These are phyloP conservation scores for Pseudonitzschia multiseries DNA, from an alignment of 108 stramenopile genomes.

Conservation along the genomic window DNA sequence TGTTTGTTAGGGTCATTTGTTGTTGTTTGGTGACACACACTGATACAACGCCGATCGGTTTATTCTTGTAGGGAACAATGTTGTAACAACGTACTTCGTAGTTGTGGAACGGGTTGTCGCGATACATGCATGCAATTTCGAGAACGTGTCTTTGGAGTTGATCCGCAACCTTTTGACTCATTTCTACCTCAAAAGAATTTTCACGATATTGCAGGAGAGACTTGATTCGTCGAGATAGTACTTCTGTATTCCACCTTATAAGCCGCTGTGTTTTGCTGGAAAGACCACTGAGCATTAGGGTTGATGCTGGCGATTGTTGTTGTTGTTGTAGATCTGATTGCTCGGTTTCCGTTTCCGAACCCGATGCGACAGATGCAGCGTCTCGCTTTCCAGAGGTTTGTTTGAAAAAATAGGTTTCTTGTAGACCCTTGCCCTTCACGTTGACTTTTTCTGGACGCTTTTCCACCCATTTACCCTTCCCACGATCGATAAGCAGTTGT, in stretches of 20 bases:
- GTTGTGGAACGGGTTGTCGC: constrained; percentile 47
- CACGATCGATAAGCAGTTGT: constrained; percentile 38
- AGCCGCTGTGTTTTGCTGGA: constrained; percentile 14
- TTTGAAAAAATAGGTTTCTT: constrained; percentile 45
- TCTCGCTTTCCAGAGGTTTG: neutral
- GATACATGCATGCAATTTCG: constrained; percentile 40
- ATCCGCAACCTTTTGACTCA: constrained; percentile 15
- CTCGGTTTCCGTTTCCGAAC: neutral
- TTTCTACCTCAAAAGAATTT: neutral
- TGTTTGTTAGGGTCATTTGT: no score
- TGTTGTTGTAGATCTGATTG: neutral
- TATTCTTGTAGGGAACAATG: no score
- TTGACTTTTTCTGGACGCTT: constrained; percentile 35
- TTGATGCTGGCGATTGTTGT: no score
- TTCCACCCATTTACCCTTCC: constrained; percentile 48
- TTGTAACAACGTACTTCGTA: constrained; percentile 30
- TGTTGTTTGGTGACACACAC: no score
- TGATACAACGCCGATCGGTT: no score
- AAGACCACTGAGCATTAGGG: no score
- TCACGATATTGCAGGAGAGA: neutral
- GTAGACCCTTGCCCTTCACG: constrained; percentile 63
- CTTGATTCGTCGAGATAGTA: constrained; percentile 4
- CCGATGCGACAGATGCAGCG: neutral
- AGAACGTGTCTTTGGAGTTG: constrained; percentile 28
- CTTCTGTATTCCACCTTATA: constrained; percentile 25